These are phyloP conservation scores for Sarcomyxa edulis DNA, from an alignment of 768 basidiomycete genomes.

Conservation along the genomic window DNA sequence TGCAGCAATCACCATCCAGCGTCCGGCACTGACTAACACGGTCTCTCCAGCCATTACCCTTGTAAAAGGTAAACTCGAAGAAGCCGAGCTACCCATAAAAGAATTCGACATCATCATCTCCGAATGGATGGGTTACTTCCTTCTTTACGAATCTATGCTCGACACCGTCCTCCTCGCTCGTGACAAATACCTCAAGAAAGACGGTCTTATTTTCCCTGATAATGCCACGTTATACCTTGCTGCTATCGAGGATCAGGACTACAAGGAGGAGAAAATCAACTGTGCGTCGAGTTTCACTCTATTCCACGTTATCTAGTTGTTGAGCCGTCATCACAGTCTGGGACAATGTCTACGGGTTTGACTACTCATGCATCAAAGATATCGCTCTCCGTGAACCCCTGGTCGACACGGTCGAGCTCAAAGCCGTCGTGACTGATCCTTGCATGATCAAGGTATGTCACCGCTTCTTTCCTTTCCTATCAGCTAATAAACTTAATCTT, in stretches of 20 bases:
- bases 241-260: conserved; percentile 98
- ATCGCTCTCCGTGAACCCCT: conserved; percentile 95
- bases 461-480: background rate
- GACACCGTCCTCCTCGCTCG: conserved; percentile 96
- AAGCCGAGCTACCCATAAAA: conserved; percentile 79
- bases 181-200: conserved; percentile 92
- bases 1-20: conserved; percentile 4
- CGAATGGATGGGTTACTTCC: conserved; percentile 99
- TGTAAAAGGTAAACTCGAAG: conserved; percentile 97
- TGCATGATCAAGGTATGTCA: conserved; percentile 73
- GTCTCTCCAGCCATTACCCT: conserved; percentile 76
- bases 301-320: conserved; percentile 5
- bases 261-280: conserved; percentile 99
- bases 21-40: conserved; percentile 7
- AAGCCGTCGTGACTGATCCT: conserved; percentile 91
- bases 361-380: conserved; percentile 99
- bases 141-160: conserved; percentile 98
- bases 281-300: conserved; percentile 50
- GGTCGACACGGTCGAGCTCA: conserved; percentile 98
- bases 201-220: conserved; percentile 94
- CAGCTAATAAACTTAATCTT: conserved; percentile 2
- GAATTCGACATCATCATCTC: conserved; percentile 99
- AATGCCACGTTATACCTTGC: conserved; percentile 88
- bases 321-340: conserved; percentile 62
- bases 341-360: conserved; percentile 99